These are phyloP conservation scores for Aspergillus kassunensis DNA, from an alignment of 495 filamentous ascomycete species.

Conservation along the genomic window DNA sequence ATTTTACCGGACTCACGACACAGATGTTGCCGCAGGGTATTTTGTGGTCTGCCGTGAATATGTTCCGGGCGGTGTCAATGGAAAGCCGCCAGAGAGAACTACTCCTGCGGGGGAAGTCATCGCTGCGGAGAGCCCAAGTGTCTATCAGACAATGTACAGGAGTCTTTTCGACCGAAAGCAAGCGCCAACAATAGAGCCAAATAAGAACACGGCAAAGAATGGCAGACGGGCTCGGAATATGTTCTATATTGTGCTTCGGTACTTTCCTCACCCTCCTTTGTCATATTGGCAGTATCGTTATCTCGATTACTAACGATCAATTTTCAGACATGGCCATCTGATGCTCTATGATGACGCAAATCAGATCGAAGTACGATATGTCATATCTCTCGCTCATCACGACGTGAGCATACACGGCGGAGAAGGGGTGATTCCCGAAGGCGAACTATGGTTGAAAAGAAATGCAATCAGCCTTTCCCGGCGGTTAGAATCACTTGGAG, in stretches of 20 bases:
- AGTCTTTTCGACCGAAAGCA: constrained; percentile 90
- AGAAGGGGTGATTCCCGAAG: constrained; percentile 76
- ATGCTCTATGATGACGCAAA: constrained; percentile 94
- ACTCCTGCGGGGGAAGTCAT: constrained; percentile 72
- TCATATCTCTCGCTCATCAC: constrained; percentile 87
- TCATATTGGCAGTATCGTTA: neutral
- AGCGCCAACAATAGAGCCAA: constrained; percentile 44
- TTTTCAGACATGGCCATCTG: constrained; percentile 77
- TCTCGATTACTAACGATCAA: constrained; percentile 16
- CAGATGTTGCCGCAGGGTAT: constrained; percentile 88
- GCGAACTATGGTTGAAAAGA: constrained; percentile 90
- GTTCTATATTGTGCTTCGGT: constrained; percentile 92
- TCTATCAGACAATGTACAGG: constrained; percentile 97
- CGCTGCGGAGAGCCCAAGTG: constrained; percentile 76
- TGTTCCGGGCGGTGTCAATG: constrained; percentile 83
- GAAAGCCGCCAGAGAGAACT: constrained; percentile 80
- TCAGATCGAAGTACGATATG: constrained; percentile 90
- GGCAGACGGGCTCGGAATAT: constrained; percentile 77
- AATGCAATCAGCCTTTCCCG: constrained; percentile 86
- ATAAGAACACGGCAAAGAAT: constrained; percentile 52
- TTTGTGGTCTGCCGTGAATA: constrained; percentile 95
- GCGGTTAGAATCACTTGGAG: constrained; percentile 59
- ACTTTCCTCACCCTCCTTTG: constrained; percentile 21
- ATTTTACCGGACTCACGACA: constrained; percentile 57
- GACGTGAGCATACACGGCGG: constrained; percentile 82